Percentiles rank a stretch among this genome's conserved stretches.
phyloP scores from a whole-genome alignment of 169 alveolate species.

The Blepharisma undulans region DNA sequence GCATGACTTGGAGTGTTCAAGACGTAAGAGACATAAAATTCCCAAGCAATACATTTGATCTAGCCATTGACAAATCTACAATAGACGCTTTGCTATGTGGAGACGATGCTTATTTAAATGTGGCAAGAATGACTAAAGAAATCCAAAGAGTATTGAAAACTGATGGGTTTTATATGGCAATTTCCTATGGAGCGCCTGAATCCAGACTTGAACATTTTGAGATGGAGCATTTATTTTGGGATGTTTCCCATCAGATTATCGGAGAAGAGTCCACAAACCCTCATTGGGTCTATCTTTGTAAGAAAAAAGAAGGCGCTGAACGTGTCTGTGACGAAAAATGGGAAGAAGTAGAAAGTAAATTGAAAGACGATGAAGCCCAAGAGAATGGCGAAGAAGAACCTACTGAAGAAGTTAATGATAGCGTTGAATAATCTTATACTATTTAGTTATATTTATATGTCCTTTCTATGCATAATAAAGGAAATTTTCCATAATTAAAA shows the following conservation, averaged over 20 bases:
- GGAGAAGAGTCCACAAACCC: constrained; percentile 63
- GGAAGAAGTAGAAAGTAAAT: constrained; percentile 35
- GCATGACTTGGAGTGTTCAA: constrained; percentile 51
- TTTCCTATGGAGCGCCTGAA: constrained; percentile 74
- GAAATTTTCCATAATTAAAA: not conserved
- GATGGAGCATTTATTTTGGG: constrained; percentile 59
- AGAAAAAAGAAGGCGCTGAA: constrained; percentile 65
- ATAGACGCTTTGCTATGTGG: constrained; percentile 80
- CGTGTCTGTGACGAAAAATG: constrained; percentile 44
- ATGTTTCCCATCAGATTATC: constrained; percentile 46
- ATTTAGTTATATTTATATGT: not conserved
- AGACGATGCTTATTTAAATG: constrained; percentile 68
- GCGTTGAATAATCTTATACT: not conserved
- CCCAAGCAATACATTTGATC: constrained; percentile 55
- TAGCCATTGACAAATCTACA: constrained; percentile 74
- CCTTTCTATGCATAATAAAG: not conserved
- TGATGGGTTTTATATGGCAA: constrained; percentile 69
- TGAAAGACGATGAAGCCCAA: constrained; percentile 42
- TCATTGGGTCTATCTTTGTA: constrained; percentile 73
- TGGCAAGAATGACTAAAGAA: constrained; percentile 72
- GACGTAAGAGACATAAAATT: constrained; percentile 57
- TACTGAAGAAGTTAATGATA: not conserved
- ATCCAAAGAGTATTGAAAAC: constrained; percentile 68
- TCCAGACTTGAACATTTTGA: constrained; percentile 65
- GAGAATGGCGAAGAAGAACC: not conserved